Conservation (phyloP, 805 yeast species). For the Wickerhamiella galacta region DNA sequence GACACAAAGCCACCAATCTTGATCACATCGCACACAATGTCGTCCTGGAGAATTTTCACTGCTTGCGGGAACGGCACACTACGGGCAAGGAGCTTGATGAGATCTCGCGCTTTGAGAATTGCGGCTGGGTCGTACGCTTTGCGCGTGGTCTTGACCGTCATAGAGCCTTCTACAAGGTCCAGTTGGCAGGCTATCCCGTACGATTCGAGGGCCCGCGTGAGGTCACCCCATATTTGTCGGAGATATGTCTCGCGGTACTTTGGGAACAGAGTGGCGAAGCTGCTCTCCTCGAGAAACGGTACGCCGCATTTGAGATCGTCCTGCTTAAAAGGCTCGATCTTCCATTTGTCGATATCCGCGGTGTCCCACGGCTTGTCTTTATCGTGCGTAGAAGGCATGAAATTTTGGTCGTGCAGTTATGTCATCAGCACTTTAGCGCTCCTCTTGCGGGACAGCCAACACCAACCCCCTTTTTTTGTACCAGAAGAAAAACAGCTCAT, state of each 20-base stretch:
- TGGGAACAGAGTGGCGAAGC: constrained; percentile 89
- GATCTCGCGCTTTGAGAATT: constrained; percentile 84
- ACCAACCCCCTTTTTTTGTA: too few species aligned
- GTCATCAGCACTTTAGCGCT: too few species aligned
- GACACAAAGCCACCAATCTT: constrained; percentile 81
- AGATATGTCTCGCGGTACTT: constrained; percentile 87
- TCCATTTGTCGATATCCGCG: constrained; percentile 87
- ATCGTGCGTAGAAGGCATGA: constrained; percentile 91
- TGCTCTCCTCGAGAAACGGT: constrained; percentile 89
- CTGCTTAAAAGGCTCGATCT: constrained; percentile 67
- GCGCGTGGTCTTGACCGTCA: constrained; percentile 91
- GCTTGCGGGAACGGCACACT: constrained; percentile 97
- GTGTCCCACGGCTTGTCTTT: constrained; percentile 98
- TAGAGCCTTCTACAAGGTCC: constrained; percentile 88
- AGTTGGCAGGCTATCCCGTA: constrained; percentile 65
- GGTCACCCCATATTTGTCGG: constrained; percentile 84
- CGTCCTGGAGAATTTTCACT: constrained; percentile 76
- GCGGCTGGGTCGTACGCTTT: constrained; percentile 92
- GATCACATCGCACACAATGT: constrained; percentile 86
- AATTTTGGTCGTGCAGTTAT: too few species aligned
- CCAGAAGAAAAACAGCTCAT: too few species aligned
- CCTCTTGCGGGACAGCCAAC: too few species aligned
- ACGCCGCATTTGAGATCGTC: constrained; percentile 77
- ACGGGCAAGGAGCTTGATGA: constrained; percentile 82
- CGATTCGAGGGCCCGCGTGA: constrained; percentile 58